Evolutionary conservation across 257 asterid genomes (phyloP).

Genomic region (Coffea eugenioides): DNA sequence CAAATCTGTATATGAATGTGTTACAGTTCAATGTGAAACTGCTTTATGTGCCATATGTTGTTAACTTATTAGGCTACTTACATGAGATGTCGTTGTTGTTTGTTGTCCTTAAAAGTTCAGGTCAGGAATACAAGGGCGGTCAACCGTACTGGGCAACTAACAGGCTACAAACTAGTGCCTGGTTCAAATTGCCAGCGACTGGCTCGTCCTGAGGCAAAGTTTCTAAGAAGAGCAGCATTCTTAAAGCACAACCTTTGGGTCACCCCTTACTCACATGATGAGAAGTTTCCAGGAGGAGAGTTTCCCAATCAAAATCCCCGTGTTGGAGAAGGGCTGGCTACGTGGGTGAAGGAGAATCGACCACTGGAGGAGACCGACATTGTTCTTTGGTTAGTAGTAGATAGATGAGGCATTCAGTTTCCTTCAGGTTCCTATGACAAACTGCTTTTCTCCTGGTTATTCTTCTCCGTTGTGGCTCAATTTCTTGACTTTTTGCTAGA

Average conservation of each 20-base stretch:
- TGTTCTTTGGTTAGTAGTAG: constrained; percentile 41
- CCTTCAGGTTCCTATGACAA: background rate
- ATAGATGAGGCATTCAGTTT: background rate
- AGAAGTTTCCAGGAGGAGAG: constrained; percentile 46
- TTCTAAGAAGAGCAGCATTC: constrained; percentile 82
- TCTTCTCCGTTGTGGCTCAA: background rate
- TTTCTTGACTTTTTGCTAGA: too few species aligned
- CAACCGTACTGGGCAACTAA: constrained; percentile 77
- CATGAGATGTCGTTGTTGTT: background rate
- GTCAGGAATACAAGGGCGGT: constrained; percentile 79
- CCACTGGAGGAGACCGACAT: constrained; percentile 40
- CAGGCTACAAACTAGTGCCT: constrained; percentile 86
- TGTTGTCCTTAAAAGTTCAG: constrained; percentile 34
- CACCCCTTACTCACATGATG: constrained; percentile 34
- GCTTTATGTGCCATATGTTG: background rate
- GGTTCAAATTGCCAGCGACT: constrained; percentile 87
- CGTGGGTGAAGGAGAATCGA: constrained; percentile 41
- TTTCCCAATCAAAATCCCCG: constrained; percentile 48
- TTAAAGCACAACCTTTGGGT: constrained; percentile 78
- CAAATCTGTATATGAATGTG: background rate
- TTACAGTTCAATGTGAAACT: too few species aligned
- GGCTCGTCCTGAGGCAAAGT: constrained; percentile 87
- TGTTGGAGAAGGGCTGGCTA: constrained; percentile 41
- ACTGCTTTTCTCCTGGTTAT: too few species aligned
- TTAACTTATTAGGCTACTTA: background rate